Conservation (phyloP, 179 eudicot species). For the Amaranthus tricolor region DNA sequence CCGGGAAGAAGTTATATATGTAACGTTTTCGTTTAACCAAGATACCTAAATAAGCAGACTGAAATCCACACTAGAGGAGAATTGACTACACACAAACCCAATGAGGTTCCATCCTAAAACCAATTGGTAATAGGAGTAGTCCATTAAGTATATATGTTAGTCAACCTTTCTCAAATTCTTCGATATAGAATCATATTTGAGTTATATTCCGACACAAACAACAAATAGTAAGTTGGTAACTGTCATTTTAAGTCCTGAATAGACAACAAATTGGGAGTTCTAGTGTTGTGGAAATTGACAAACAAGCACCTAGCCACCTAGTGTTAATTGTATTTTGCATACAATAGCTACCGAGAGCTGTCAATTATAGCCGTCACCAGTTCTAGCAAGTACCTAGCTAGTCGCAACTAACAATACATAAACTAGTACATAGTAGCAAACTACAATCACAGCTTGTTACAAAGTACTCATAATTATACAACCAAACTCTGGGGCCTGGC, state of each 20-base stretch:
- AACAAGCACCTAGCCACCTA: conserved; percentile 2
- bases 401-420: neutral
- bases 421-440: neutral
- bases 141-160: no score
- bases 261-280: conserved; percentile 1
- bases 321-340: conserved; percentile 8
- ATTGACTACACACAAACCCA: no score
- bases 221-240: conserved; percentile 7
- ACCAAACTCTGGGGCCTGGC: neutral
- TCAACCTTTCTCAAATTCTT: no score
- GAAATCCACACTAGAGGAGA: no score
- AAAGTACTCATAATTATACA: neutral
- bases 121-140: no score
- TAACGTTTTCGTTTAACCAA: no score
- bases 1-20: no score
- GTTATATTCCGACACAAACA: neutral
- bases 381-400: no score
- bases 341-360: conserved; percentile 1
- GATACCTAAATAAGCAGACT: no score
- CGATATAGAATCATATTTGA: no score
- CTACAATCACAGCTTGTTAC: neutral
- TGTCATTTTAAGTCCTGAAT: conserved; percentile 9
- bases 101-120: no score
- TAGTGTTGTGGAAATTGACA: conserved; percentile 12
- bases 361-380: neutral